phyloP scores from a whole-genome alignment of 2,329 filamentous ascomycete genomes.

The Beauveria australis region DNA sequence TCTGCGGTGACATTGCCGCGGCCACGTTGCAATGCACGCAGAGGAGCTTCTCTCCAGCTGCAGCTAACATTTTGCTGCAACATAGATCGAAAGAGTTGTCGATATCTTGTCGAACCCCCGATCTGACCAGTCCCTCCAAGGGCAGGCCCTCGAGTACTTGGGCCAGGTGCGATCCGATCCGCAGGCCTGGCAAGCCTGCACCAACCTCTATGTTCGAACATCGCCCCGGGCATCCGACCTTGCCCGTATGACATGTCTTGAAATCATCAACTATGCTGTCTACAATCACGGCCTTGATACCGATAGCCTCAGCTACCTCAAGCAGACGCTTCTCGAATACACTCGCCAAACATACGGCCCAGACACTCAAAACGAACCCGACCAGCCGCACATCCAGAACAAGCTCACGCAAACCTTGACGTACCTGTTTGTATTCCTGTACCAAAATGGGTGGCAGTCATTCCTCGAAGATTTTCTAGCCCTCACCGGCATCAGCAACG shows the following conservation, averaged over 20 bases:
- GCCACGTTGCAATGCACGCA: constrained; percentile 13
- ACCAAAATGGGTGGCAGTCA: constrained; percentile 75
- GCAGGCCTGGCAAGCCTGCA: constrained; percentile 84
- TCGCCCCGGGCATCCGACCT: constrained; percentile 67
- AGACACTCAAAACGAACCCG: constrained; percentile 49
- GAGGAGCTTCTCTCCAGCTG: background rate
- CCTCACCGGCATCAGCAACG: constrained; percentile 58
- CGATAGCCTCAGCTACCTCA: constrained; percentile 65
- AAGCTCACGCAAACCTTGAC: constrained; percentile 96
- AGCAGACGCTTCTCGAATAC: constrained; percentile 75
- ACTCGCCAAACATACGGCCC: constrained; percentile 66
- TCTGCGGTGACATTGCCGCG: constrained; percentile 13
- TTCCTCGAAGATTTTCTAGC: constrained; percentile 87
- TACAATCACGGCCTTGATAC: constrained; percentile 69
- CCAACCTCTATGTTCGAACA: constrained; percentile 72
- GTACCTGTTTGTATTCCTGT: constrained; percentile 82
- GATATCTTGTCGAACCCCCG: constrained; percentile 82
- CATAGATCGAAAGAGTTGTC: constrained; percentile 89
- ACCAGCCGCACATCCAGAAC: constrained; percentile 78
- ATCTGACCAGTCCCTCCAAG: constrained; percentile 66
- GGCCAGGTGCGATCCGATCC: constrained; percentile 73
- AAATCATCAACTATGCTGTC: constrained; percentile 89
- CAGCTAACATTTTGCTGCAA: constrained; percentile 13
- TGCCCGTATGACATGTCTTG: constrained; percentile 79
- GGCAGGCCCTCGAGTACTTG: constrained; percentile 75